Evolutionary conservation across 352 stramenopile genomes (phyloP).

Genomic region (Phytopythium litorale): DNA sequence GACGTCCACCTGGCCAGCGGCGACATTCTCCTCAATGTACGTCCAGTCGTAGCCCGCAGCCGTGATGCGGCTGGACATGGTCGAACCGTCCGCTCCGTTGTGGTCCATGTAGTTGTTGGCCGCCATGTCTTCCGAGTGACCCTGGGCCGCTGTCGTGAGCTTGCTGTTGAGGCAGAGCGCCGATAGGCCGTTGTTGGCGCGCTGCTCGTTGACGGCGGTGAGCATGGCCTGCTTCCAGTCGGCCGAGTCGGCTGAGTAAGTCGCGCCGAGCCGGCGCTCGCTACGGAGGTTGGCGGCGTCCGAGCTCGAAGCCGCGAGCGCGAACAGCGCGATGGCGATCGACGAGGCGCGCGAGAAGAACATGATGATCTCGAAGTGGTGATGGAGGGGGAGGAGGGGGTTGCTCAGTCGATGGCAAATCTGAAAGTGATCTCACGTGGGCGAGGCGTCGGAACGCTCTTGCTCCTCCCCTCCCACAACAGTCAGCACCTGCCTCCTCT

Average conservation of each 20-base stretch:
- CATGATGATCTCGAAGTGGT: background rate
- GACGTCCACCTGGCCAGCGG: slow-evolving; percentile 29
- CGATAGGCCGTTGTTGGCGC: slow-evolving; percentile 21
- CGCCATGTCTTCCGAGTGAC: slow-evolving; percentile 36
- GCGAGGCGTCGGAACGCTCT: background rate
- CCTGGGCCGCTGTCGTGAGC: slow-evolving; percentile 17
- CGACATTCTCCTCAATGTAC: slow-evolving; percentile 39
- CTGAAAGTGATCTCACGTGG: background rate
- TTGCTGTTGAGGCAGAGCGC: slow-evolving; percentile 41
- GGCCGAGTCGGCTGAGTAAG: slow-evolving; percentile 4
- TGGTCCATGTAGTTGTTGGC: slow-evolving; percentile 40
- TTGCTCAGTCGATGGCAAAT: background rate
- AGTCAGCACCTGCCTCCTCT: background rate
- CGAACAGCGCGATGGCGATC: background rate
- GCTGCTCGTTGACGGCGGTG: slow-evolving; percentile 43
- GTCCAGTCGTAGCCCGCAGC: slow-evolving; percentile 36
- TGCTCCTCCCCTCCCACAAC: background rate
- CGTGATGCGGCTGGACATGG: slow-evolving; percentile 36
- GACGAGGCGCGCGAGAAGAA: slow-evolving; percentile 1
- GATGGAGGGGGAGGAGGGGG: too few species aligned
- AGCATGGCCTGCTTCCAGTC: slow-evolving; percentile 28
- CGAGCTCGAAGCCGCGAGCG: background rate
- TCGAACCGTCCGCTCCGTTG: slow-evolving; percentile 35
- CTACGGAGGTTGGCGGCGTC: slow-evolving; percentile 3
- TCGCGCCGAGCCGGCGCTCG: background rate